Conservation (phyloP, 2,329 filamentous ascomycete species). For the Diplodia scrobiculata region DNA sequence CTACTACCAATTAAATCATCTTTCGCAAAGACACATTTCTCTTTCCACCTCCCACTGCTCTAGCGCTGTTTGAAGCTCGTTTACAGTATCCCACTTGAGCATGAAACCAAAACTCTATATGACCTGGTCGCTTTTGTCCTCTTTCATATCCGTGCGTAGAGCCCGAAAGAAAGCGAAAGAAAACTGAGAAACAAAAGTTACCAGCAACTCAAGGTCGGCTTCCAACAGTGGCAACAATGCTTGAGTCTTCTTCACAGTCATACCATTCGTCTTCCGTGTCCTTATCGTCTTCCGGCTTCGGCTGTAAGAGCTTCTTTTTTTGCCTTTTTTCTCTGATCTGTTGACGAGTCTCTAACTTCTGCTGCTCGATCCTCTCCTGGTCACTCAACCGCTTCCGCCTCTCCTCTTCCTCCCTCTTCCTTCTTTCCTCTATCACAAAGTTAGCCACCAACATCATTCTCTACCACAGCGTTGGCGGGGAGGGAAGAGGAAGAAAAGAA, state of each 20-base stretch:
- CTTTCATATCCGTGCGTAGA: no score
- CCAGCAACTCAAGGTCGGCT: neutral
- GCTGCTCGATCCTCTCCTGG: neutral
- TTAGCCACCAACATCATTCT: neutral
- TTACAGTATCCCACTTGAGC: no score
- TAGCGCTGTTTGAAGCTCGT: no score
- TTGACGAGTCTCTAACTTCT: neutral
- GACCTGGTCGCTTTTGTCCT: no score
- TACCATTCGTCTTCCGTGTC: neutral
- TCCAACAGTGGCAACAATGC: neutral
- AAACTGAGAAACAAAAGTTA: no score
- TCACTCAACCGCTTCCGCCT: neutral
- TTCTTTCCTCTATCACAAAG: neutral
- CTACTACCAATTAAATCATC: no score
- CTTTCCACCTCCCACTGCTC: no score
- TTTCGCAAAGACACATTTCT: no score
- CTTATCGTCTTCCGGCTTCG: neutral
- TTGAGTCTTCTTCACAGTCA: neutral
- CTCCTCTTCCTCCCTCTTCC: neutral
- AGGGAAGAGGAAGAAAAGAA: neutral
- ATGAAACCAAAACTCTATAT: no score
- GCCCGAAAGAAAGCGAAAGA: no score
- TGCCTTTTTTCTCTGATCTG: neutral
- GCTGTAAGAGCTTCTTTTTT: neutral
- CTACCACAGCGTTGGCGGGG: neutral